phyloP scores from a whole-genome alignment of 768 basidiomycete species.

The Phaeotremella skinneri region DNA sequence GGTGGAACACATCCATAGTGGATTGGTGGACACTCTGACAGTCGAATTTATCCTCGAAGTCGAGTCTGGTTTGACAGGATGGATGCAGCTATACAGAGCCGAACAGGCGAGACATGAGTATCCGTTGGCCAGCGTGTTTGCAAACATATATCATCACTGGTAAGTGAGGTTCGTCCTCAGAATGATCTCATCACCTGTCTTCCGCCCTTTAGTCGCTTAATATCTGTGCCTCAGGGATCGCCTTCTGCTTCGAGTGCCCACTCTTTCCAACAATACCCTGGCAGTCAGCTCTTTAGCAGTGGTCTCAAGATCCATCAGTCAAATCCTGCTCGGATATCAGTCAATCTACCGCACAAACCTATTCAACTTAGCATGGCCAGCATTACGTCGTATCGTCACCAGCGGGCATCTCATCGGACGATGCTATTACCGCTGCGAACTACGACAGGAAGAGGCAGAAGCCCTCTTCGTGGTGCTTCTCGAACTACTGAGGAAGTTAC shows the following conservation, averaged over 20 bases:
- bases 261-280: background rate
- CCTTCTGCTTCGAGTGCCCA: background rate
- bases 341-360: background rate
- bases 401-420: background rate
- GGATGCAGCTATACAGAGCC: background rate
- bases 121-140: background rate
- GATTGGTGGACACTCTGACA: background rate
- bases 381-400: slow-evolving; percentile 3
- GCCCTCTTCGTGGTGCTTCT: background rate
- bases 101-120: background rate
- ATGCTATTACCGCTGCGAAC: background rate
- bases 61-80: background rate
- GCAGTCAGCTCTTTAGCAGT: background rate
- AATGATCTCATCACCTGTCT: background rate
- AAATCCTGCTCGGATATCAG: background rate
- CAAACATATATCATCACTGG: slow-evolving; percentile 1
- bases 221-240: background rate
- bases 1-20: background rate
- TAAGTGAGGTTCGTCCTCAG: background rate
- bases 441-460: slow-evolving; percentile 2
- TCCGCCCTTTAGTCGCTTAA: background rate
- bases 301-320: background rate
- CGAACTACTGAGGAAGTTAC: background rate
- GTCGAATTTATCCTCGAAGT: background rate
- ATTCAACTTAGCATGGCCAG: background rate